Conservation (phyloP, 176 grass and related monocot genomes). For the Cenchrus fungigraminus region DNA sequence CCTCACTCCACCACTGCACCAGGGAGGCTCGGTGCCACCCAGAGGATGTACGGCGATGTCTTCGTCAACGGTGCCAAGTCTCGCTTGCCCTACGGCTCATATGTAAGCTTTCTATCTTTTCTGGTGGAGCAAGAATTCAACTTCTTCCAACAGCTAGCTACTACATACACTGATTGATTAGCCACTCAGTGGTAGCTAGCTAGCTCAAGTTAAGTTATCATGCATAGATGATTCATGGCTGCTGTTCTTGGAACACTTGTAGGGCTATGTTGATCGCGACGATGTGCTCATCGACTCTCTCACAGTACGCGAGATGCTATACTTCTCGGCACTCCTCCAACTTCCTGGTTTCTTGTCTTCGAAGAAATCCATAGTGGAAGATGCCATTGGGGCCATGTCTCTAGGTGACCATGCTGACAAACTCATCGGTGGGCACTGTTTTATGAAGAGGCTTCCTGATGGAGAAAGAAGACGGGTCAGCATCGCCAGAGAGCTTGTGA, state of each 20-base stretch:
- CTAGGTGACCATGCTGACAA: conserved; percentile 80
- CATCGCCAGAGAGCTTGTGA: conserved; percentile 94
- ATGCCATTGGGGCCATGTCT: conserved; percentile 83
- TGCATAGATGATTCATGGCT: not conserved
- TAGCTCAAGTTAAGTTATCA: no score
- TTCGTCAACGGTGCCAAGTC: conserved; percentile 81
- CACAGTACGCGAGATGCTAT: conserved; percentile 91
- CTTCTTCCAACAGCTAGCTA: no score
- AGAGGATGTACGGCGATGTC: conserved; percentile 80
- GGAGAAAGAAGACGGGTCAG: conserved; percentile 88
- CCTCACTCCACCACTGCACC: not conserved
- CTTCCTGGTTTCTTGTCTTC: conserved; percentile 75
- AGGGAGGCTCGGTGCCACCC: conserved; percentile 63
- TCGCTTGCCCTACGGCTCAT: conserved; percentile 81
- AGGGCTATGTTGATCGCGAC: conserved; percentile 86
- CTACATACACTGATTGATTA: no score
- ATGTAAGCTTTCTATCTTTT: conserved; percentile 49
- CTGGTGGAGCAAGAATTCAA: not conserved
- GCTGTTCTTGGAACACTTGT: conserved; percentile 24
- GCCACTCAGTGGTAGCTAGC: no score
- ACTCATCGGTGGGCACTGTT: conserved; percentile 86
- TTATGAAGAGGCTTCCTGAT: conserved; percentile 54
- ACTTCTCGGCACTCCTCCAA: conserved; percentile 77
- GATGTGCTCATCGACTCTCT: conserved; percentile 85
- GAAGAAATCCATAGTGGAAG: conserved; percentile 71